Percentiles rank a stretch among this genome's conserved stretches.
These are phyloP conservation scores for Cymbidium sinense DNA, from an alignment of 106 monocot species.

Conservation along the genomic window DNA sequence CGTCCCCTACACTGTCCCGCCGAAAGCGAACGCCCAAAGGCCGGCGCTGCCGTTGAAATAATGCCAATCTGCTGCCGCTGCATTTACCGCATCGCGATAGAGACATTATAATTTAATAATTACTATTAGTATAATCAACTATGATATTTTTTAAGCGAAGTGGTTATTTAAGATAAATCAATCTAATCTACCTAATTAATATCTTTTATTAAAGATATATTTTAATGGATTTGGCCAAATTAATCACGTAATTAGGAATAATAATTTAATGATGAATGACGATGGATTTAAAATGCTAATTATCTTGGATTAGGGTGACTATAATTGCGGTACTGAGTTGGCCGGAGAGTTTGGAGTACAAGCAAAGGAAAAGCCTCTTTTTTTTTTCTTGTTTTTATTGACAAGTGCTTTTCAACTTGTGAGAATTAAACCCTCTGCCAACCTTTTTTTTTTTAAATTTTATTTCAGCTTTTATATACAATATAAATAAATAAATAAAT, in stretches of 20 bases:
- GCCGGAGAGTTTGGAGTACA: neutral
- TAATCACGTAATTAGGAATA: neutral
- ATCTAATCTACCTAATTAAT: too few species aligned
- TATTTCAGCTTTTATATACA: too few species aligned
- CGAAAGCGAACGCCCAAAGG: slow-evolving; percentile 2
- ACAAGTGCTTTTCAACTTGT: too few species aligned
- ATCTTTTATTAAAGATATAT: too few species aligned
- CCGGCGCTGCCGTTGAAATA: slow-evolving; percentile 2
- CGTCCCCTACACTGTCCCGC: neutral
- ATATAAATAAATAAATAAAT: too few species aligned
- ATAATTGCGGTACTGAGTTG: neutral
- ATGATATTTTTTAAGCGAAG: neutral
- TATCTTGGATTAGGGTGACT: neutral
- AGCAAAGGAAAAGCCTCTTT: neutral
- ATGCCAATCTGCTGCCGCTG: neutral
- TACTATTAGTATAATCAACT: neutral
- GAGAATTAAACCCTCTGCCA: too few species aligned
- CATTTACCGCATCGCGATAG: neutral
- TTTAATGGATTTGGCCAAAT: neutral
- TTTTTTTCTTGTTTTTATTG: neutral
- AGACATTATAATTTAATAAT: neutral
- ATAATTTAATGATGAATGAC: neutral
- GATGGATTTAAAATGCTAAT: neutral
- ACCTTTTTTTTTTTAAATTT: too few species aligned
- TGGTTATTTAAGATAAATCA: neutral